Conservation (phyloP, 1,139 yeast genomes). For the Trichomonascaceae sp. region DNA sequence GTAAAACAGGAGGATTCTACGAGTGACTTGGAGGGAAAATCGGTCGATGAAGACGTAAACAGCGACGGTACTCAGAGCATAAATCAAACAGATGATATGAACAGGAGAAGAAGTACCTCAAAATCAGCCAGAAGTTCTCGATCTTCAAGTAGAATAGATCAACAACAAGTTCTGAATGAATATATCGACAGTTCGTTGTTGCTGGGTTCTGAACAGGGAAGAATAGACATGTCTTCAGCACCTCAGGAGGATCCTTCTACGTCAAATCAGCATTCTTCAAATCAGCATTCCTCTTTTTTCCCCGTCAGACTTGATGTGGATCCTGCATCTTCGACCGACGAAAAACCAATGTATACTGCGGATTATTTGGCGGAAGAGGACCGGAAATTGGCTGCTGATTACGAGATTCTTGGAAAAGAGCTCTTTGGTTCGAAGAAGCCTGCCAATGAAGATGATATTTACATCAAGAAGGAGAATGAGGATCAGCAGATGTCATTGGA, state of each 20-base stretch:
- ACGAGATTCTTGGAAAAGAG: conserved; percentile 25
- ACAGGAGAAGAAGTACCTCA: not conserved
- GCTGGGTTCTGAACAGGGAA: conserved; percentile 18
- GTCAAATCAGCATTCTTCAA: not conserved
- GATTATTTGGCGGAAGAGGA: conserved; percentile 20
- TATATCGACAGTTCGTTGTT: conserved; percentile 13
- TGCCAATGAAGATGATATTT: conserved; percentile 20
- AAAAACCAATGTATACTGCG: conserved; percentile 2
- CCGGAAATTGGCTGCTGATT: conserved; percentile 24
- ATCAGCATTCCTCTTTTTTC: conserved; percentile 18
- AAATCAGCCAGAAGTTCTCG: not conserved
- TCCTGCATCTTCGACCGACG: not conserved
- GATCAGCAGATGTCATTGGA: not conserved
- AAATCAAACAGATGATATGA: not conserved
- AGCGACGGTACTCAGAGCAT: not conserved
- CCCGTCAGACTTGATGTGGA: conserved; percentile 25
- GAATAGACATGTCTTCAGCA: conserved; percentile 25
- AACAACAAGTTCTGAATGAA: not conserved
- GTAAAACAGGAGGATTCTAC: conserved; percentile 75
- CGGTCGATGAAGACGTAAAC: not conserved
- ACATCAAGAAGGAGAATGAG: conserved; percentile 13
- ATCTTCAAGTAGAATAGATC: not conserved
- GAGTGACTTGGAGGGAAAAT: conserved; percentile 23
- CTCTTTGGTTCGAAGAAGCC: conserved; percentile 18
- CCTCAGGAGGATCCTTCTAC: not conserved